phyloP scores from a whole-genome alignment of 108 stramenopile genomes.

The Mediolabrus comicus region DNA sequence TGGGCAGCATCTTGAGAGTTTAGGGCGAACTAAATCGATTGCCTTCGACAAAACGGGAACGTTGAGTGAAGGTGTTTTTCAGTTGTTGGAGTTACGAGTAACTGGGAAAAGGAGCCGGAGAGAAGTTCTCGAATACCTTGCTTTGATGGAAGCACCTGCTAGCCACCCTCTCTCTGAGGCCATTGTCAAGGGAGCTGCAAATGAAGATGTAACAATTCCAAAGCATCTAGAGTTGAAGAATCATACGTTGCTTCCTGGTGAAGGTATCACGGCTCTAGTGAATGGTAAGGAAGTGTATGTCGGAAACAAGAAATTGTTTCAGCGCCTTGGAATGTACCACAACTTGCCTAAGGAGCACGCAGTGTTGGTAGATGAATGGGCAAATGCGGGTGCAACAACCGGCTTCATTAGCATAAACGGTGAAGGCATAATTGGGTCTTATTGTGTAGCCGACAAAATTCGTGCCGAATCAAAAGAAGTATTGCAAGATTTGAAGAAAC shows the following conservation, averaged over 20 bases:
- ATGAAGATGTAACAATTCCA: slow-evolving; percentile 54
- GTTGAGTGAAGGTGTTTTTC: slow-evolving; percentile 70
- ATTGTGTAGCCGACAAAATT: slow-evolving; percentile 71
- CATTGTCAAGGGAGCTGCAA: slow-evolving; percentile 60
- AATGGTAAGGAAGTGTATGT: slow-evolving; percentile 59
- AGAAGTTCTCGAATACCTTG: slow-evolving; percentile 53
- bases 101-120: slow-evolving; percentile 29
- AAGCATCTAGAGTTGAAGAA: slow-evolving; percentile 32
- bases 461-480: slow-evolving; percentile 58
- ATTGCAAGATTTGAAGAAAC: slow-evolving; percentile 54
- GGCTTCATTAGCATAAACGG: slow-evolving; percentile 75
- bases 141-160: slow-evolving; percentile 69
- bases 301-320: slow-evolving; percentile 71
- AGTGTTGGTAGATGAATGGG: slow-evolving; percentile 53
- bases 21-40: slow-evolving; percentile 57
- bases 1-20: slow-evolving; percentile 69
- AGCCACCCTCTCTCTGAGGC: slow-evolving; percentile 76
- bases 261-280: slow-evolving; percentile 64
- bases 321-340: slow-evolving; percentile 53
- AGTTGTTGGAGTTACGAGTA: slow-evolving; percentile 53
- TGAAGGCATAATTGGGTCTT: slow-evolving; percentile 73
- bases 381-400: slow-evolving; percentile 50
- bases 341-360: slow-evolving; percentile 18
- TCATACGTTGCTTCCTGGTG: slow-evolving; percentile 64
- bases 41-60: slow-evolving; percentile 87